Percentiles rank a stretch among this genome's conserved stretches.
Evolutionary conservation across 768 basidiomycete genomes (phyloP).

Genomic region (Lentinula raphanica): DNA sequence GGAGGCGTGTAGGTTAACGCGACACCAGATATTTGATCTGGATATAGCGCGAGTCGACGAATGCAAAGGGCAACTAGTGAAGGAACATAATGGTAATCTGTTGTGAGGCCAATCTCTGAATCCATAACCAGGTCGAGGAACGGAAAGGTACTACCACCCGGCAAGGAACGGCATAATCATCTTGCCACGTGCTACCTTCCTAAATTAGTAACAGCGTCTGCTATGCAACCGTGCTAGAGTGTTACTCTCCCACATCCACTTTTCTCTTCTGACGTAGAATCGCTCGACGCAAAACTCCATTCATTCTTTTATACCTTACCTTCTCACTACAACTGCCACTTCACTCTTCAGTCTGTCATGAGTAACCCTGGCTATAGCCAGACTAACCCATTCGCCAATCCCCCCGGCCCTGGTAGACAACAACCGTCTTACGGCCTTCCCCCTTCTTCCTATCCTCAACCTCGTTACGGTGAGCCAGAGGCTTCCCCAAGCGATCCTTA

Average conservation of each 20-base stretch:
- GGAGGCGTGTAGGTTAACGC: conserved; percentile 2
- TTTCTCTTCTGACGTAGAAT: neutral
- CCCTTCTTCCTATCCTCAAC: conserved; percentile 24
- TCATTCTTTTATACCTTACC: conserved; percentile 26
- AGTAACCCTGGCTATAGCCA: conserved; percentile 37
- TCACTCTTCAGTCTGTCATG: conserved; percentile 16
- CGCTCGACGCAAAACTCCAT: conserved; percentile 9
- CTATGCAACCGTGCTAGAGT: neutral
- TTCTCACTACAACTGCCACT: conserved; percentile 10
- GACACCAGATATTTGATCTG: conserved; percentile 7
- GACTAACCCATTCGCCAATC: conserved; percentile 23
- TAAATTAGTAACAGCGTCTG: neutral
- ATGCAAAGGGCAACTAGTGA: conserved; percentile 7
- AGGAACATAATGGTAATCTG: conserved; percentile 7
- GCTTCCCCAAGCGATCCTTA: conserved; percentile 52
- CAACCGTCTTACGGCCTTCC: conserved; percentile 13
- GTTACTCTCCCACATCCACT: neutral
- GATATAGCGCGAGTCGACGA: conserved; percentile 5
- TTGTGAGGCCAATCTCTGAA: neutral
- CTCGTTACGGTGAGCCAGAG: conserved; percentile 38
- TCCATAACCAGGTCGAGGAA: neutral
- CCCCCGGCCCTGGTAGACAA: conserved; percentile 11
- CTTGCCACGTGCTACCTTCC: neutral
- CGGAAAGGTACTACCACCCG: neutral
- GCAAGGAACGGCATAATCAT: neutral